Conservation (phyloP, 2,329 filamentous ascomycete genomes). For the Cytospora paraplurivora region DNA sequence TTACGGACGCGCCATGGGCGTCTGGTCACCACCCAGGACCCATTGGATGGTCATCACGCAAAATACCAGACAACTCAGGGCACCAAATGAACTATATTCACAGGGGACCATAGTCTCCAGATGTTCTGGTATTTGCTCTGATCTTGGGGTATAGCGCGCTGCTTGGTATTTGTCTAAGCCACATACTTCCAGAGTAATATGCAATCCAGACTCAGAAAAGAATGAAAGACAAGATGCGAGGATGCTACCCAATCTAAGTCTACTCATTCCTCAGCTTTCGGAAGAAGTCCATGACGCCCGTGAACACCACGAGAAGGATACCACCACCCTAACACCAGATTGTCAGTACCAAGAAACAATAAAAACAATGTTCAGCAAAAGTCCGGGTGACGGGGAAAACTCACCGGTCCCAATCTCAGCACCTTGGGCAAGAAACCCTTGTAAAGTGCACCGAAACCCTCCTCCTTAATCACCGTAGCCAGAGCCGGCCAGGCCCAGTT, state of each 20-base stretch:
- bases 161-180: slow-evolving; percentile 17
- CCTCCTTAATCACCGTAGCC: slow-evolving; percentile 85
- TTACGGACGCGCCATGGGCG: slow-evolving; percentile 1
- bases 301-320: slow-evolving; percentile 83
- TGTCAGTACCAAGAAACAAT: slow-evolving; percentile 8
- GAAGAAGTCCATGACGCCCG: slow-evolving; percentile 93
- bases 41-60: neutral
- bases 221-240: neutral
- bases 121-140: neutral
- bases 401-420: slow-evolving; percentile 66
- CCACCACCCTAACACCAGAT: slow-evolving; percentile 44
- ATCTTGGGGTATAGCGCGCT: slow-evolving; percentile 1
- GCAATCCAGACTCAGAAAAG: neutral
- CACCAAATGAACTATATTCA: too few relatives aligned
- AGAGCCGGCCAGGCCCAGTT: slow-evolving; percentile 96
- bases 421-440: slow-evolving; percentile 99
- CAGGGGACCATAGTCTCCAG: neutral
- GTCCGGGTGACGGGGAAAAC: slow-evolving; percentile 42
- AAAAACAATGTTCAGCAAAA: neutral
- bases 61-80: neutral
- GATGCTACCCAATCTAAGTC: slow-evolving; percentile 16
- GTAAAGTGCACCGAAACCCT: slow-evolving; percentile 89
- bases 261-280: slow-evolving; percentile 55
- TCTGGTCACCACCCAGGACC: neutral
- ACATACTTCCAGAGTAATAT: neutral